Evolutionary conservation across 1,284 basidiomycete genomes (phyloP), one percentile per base, ranked within the genome.

Genomic region (Apiotrichum brassicae): DNA sequence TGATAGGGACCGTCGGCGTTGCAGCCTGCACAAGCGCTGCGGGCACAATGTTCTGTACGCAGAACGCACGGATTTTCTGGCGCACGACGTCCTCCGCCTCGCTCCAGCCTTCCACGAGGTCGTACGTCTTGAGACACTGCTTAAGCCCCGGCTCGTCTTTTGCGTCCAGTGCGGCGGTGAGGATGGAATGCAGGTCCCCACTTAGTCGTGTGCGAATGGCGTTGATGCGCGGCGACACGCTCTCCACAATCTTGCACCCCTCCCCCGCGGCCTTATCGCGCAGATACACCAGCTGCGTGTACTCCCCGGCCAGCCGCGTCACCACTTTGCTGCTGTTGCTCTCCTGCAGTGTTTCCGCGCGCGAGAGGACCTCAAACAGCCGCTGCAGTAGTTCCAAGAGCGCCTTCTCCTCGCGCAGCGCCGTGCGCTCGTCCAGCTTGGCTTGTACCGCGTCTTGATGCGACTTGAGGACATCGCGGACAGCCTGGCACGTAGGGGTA

Each of bases 281-380:
- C 59, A 95, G 86, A 68, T 97, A 97, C 30, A 90, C 77, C n/a
- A 97, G 78, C 66, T 97, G 91, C 3, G 82, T 88, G 66, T 93
- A 95, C 70, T 95, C 93, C 12, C 83, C 78, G 12, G 91, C 89
- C 14, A 92, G 86, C 43, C 92, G 82, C 14, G 82, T 80, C 4
- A 97, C 78, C 62, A 90, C 84, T 68, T 95, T 95, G 43, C 32
- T 35, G 43, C 32, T 35, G 32, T 18, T 24, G 22, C 23, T 28
- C 41, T 63, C 35, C 87, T 87, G 26, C 83, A 95, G 76, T 8
- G 82, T 83, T 68, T 94, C 91, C 1, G 93, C 78, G 34, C 91
- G 81, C 2, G 82, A 79, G 9, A 91, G 79, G 8, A 87, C 88
- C 61, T 94, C 90, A 19, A 89, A 90, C 41, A 94, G 82, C 69